phyloP scores from a whole-genome alignment of 2,329 filamentous ascomycete species.

The Pseudocercospora musae region DNA sequence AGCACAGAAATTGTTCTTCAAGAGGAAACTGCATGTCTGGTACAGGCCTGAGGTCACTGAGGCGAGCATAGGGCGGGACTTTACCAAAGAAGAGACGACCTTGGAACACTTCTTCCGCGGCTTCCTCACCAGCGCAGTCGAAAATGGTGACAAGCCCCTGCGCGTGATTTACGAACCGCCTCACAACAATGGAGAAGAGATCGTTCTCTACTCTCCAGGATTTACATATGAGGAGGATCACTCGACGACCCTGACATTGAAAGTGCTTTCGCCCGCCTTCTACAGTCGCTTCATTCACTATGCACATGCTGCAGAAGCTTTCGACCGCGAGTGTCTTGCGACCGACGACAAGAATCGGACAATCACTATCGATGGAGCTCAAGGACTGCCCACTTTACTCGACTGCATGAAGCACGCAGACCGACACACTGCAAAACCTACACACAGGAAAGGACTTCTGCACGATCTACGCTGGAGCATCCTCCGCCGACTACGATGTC shows the following conservation, averaged over 20 bases:
- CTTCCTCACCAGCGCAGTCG: conserved; percentile 48
- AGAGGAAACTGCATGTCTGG: conserved; percentile 60
- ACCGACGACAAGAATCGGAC: conserved; percentile 56
- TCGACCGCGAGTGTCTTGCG: conserved; percentile 56
- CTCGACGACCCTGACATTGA: conserved; percentile 51
- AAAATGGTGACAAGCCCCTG: conserved; percentile 45
- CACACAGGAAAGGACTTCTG: conserved; percentile 3
- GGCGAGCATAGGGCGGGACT: conserved; percentile 54
- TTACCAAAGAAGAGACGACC: conserved; percentile 49
- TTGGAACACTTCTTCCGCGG: conserved; percentile 41
- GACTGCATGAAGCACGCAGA: conserved; percentile 22
- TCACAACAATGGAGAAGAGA: conserved; percentile 33
- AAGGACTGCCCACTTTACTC: conserved; percentile 50
- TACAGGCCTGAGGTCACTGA: conserved; percentile 61
- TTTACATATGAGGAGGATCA: conserved; percentile 38
- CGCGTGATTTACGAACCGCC: conserved; percentile 54
- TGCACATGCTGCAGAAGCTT: conserved; percentile 58
- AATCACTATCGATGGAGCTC: conserved; percentile 54
- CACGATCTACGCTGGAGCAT: conserved; percentile 38
- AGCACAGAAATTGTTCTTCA: conserved; percentile 57
- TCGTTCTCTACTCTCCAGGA: conserved; percentile 32
- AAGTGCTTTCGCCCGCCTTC: conserved; percentile 62
- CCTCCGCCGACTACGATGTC: conserved; percentile 39
- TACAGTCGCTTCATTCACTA: conserved; percentile 66
- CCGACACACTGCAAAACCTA: background rate